These are phyloP conservation scores for Pulicaria dysenterica DNA, from an alignment of 129 eudicot genomes.

Conservation along the genomic window DNA sequence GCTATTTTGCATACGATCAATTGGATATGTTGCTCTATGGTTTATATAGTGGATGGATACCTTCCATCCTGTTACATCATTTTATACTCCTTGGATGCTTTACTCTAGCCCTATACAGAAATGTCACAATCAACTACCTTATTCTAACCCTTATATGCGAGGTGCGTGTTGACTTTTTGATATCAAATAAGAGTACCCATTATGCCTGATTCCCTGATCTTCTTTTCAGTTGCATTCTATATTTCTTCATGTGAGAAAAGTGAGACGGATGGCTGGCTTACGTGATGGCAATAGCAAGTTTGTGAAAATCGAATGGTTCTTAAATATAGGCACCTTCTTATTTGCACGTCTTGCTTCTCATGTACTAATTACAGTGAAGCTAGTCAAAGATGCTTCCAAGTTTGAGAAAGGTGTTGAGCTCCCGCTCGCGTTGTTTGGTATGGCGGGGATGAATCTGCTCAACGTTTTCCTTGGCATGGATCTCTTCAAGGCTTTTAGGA, in stretches of 20 bases:
- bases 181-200: background rate
- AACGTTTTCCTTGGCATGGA: conserved; percentile 77
- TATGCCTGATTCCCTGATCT: conserved; percentile 1
- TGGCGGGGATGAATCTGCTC: conserved; percentile 83
- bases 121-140: conserved; percentile 94
- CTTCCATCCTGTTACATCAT: conserved; percentile 85
- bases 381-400: conserved; percentile 74
- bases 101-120: conserved; percentile 84
- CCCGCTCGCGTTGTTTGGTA: conserved; percentile 83
- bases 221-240: conserved; percentile 75
- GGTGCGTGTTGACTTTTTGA: conserved; percentile 42
- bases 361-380: conserved; percentile 69
- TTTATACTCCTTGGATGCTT: conserved; percentile 89
- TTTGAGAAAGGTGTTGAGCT: conserved; percentile 85
- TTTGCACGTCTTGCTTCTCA: conserved; percentile 68
- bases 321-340: conserved; percentile 59
- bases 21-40: conserved; percentile 81
- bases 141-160: conserved; percentile 92
- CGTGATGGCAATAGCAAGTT: conserved; percentile 62
- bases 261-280: conserved; percentile 86
- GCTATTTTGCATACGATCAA: conserved; percentile 95
- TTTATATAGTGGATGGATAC: conserved; percentile 71
- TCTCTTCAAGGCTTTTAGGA: conserved; percentile 64
- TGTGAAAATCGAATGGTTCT: conserved; percentile 85
- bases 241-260: conserved; percentile 80